A percentile compares a stretch with the other conserved stretches of the same genome.
phyloP scores from a whole-genome alignment of 192 early-diverging fungal genomes.

The Backusella tuberculispora region DNA sequence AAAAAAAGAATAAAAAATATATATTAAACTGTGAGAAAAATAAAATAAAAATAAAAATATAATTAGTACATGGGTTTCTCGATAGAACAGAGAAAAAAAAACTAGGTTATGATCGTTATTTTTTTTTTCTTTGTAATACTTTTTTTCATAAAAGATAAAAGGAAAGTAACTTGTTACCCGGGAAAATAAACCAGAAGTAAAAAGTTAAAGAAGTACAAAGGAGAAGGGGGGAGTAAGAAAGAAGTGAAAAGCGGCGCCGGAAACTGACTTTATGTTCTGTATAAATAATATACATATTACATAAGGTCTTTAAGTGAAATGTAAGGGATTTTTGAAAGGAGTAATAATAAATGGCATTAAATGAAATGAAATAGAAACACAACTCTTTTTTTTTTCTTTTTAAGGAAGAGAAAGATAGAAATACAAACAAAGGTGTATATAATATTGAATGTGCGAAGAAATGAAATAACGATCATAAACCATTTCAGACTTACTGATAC shows the following conservation, averaged over 20 bases:
- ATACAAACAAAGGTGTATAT: not conserved
- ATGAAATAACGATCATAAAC: conserved; percentile 6
- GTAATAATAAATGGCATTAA: not conserved
- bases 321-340: conserved; percentile 11
- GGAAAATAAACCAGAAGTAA: not conserved
- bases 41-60: not conserved
- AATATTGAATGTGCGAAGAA: not conserved
- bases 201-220: conserved; percentile 5
- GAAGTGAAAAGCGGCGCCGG: conserved; percentile 15
- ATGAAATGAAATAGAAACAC: not conserved
- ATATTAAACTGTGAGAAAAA: not conserved
- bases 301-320: conserved; percentile 4
- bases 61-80: conserved; percentile 12
- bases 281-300: conserved; percentile 17
- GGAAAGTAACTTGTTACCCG: not conserved
- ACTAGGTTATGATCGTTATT: conserved; percentile 8
- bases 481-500: not conserved
- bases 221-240: not conserved
- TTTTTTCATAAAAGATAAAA: not conserved
- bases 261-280: conserved; percentile 29
- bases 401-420: not conserved
- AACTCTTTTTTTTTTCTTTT: not conserved
- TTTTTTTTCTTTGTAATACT: conserved; percentile 18
- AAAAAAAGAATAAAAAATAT: conserved; percentile 2
- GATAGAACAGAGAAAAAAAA: conserved; percentile 1